Percentiles rank a stretch among this genome's conserved stretches.
Conservation (phyloP, 257 asterid genomes). For the Penstemon barbatus region DNA sequence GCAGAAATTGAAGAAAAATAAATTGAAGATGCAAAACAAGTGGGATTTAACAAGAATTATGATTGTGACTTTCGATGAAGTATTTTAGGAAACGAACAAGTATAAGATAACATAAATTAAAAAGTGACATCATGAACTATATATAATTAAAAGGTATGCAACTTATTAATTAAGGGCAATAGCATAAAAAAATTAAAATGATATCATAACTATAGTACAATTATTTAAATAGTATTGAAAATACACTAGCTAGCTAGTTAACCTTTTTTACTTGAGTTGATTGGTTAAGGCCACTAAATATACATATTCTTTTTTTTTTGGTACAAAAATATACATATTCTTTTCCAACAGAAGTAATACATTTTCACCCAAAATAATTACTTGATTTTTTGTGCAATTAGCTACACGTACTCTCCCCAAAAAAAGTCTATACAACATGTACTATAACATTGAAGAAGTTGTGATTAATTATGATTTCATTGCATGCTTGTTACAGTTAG, state of each 20-base stretch:
- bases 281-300: neutral
- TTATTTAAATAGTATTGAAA: neutral
- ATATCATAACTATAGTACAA: neutral
- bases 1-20: constrained; percentile 17
- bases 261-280: neutral
- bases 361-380: too few species aligned
- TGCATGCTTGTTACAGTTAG: too few species aligned
- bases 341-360: neutral
- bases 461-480: too few species aligned
- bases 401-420: too few species aligned
- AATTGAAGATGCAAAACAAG: neutral
- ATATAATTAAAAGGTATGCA: neutral
- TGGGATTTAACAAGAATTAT: neutral
- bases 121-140: neutral
- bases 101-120: neutral
- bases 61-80: neutral
- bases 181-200: too few species aligned
- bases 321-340: neutral
- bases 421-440: too few species aligned
- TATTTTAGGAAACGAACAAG: neutral
- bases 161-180: neutral
- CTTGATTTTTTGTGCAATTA: too few species aligned
- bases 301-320: neutral
- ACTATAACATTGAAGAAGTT: too few species aligned
- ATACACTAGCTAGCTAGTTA: neutral